Evolutionary conservation across 2,329 filamentous ascomycete species (phyloP).

Genomic region (Epichloe festucae): DNA sequence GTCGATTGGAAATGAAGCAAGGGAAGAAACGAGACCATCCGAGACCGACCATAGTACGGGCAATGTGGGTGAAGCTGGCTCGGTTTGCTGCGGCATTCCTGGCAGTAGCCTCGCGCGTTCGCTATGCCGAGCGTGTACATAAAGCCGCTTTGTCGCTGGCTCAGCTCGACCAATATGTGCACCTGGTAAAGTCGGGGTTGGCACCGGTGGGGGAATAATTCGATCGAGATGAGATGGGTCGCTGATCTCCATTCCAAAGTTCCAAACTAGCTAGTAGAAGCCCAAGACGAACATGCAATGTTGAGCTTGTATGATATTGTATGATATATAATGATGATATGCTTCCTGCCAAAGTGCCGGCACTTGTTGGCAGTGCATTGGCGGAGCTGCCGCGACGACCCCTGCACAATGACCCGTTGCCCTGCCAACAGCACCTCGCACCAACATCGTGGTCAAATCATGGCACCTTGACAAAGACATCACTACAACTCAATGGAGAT

Average conservation of each 20-base stretch:
- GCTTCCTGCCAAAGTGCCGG: too few relatives aligned
- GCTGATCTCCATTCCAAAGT: too few relatives aligned
- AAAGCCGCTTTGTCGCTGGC: not conserved
- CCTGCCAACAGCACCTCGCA: conserved; percentile 2
- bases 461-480: not conserved
- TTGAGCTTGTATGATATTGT: too few relatives aligned
- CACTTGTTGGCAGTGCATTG: too few relatives aligned
- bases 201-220: too few relatives aligned
- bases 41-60: not conserved
- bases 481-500: not conserved
- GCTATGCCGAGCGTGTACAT: not conserved
- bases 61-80: conserved; percentile 10
- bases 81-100: conserved; percentile 25
- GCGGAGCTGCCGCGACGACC: not conserved
- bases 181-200: too few relatives aligned
- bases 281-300: too few relatives aligned
- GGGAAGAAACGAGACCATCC: not conserved
- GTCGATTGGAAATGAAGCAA: conserved; percentile 2
- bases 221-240: too few relatives aligned
- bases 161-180: too few relatives aligned
- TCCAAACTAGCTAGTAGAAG: too few relatives aligned
- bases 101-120: not conserved
- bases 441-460: not conserved
- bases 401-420: not conserved
- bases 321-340: too few relatives aligned